A percentile compares a stretch with the other conserved stretches of the same genome.
phyloP scores from a whole-genome alignment of 208 protist genomes.

The Acanthamoeba polyphaga region DNA sequence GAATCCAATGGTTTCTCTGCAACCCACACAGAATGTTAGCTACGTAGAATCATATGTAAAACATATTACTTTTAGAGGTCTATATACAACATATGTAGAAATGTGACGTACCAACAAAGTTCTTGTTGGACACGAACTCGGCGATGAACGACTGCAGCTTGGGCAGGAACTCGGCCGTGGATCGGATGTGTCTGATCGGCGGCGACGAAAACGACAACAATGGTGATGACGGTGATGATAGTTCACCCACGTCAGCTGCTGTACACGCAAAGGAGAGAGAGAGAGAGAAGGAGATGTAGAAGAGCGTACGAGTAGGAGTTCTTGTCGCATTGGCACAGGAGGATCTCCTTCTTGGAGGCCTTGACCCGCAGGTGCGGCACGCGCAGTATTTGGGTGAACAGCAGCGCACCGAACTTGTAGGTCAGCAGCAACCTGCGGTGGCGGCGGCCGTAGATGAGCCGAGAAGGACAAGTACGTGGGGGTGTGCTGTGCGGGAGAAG shows the following conservation, averaged over 20 bases:
- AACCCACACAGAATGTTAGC: too few species aligned
- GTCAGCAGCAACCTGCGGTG: slow-evolving; percentile 46
- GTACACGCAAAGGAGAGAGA: neutral
- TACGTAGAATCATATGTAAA: neutral
- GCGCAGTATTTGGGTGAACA: slow-evolving; percentile 64
- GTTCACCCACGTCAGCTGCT: neutral
- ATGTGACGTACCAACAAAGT: slow-evolving; percentile 67
- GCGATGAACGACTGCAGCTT: slow-evolving; percentile 60
- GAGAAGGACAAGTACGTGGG: too few species aligned
- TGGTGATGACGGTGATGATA: neutral
- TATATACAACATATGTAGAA: neutral
- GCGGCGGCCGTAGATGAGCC: neutral
- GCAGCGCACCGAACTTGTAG: slow-evolving; percentile 61
- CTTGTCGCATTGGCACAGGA: slow-evolving; percentile 44
- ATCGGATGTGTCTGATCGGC: slow-evolving; percentile 1
- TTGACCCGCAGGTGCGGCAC: slow-evolving; percentile 27
- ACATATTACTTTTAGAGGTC: too few species aligned
- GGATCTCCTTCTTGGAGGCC: slow-evolving; percentile 66
- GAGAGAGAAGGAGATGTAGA: neutral
- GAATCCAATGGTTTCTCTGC: slow-evolving; percentile 52
- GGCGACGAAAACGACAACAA: neutral
- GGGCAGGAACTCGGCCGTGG: slow-evolving; percentile 39
- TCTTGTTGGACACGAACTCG: slow-evolving; percentile 72
- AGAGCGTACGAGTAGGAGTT: slow-evolving; percentile 6
- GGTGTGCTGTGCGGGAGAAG: neutral